These are phyloP conservation scores for Echinochloa phyllopogon DNA, from an alignment of 176 grass and related monocot species.

Conservation along the genomic window DNA sequence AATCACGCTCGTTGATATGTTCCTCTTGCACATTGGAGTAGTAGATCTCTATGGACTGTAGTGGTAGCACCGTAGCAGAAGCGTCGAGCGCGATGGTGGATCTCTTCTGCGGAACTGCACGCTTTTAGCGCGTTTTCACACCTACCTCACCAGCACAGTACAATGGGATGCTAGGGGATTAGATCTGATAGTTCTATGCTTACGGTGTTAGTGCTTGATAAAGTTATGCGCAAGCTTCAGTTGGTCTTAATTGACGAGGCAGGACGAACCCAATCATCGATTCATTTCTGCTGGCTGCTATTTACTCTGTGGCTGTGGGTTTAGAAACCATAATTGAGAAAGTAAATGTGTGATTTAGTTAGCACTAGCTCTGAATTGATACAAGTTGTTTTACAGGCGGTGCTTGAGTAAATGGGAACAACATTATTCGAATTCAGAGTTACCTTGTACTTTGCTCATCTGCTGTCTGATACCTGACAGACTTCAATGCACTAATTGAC, in stretches of 20 bases:
- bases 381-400: neutral
- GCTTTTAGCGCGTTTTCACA: slow-evolving; percentile 29
- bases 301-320: neutral
- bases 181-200: slow-evolving; percentile 26
- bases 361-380: neutral
- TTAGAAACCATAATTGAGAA: neutral
- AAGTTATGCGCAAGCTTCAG: neutral
- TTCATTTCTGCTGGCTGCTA: neutral
- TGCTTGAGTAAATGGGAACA: neutral
- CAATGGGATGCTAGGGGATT: slow-evolving; percentile 5
- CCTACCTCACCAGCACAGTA: neutral
- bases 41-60: slow-evolving; percentile 5
- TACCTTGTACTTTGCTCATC: slow-evolving; percentile 4
- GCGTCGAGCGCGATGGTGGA: slow-evolving; percentile 3
- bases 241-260: neutral
- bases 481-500: neutral
- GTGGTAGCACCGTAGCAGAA: neutral
- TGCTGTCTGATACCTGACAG: neutral
- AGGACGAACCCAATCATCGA: neutral
- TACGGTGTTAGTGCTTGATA: neutral
- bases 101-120: neutral
- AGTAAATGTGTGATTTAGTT: neutral
- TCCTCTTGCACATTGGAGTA: neutral
- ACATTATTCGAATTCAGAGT: neutral
- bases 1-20: neutral